Evolutionary conservation across 495 filamentous ascomycete genomes (phyloP).

Genomic region (Evernia prunastri): DNA sequence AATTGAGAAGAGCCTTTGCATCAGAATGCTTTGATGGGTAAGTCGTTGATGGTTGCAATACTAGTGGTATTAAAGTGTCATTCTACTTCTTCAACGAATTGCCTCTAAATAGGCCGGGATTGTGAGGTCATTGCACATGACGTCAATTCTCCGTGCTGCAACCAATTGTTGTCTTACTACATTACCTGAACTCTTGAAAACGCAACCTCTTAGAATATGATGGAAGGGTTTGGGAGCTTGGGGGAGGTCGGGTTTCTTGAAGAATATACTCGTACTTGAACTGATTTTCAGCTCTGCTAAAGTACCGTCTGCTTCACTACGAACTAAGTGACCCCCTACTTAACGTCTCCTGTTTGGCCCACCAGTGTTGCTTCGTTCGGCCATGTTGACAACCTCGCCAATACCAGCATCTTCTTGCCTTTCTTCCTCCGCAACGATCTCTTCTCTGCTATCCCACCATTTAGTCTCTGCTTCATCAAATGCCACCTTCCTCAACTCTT

Average conservation of each 20-base stretch:
- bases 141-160: slow-evolving; percentile 1
- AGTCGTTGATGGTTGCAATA: neutral
- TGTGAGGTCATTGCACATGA: slow-evolving; percentile 12
- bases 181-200: neutral
- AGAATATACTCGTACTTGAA: no score
- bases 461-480: slow-evolving; percentile 88
- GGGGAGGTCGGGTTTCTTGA: no score
- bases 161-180: no score
- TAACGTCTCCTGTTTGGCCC: slow-evolving; percentile 54
- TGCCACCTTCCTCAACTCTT: slow-evolving; percentile 84
- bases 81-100: neutral
- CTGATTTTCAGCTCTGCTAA: neutral
- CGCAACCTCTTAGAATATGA: no score
- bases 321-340: no score
- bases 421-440: slow-evolving; percentile 87
- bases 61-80: no score
- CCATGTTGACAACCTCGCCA: slow-evolving; percentile 84
- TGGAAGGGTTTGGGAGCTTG: no score
- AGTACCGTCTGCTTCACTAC: no score
- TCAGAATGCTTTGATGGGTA: neutral
- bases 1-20: slow-evolving; percentile 11
- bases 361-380: slow-evolving; percentile 55
- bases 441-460: slow-evolving; percentile 98
- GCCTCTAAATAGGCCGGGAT: no score
- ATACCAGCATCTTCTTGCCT: slow-evolving; percentile 95